phyloP scores from a whole-genome alignment of 2,329 filamentous ascomycete species.

The Teratosphaeria epicoccoides region DNA sequence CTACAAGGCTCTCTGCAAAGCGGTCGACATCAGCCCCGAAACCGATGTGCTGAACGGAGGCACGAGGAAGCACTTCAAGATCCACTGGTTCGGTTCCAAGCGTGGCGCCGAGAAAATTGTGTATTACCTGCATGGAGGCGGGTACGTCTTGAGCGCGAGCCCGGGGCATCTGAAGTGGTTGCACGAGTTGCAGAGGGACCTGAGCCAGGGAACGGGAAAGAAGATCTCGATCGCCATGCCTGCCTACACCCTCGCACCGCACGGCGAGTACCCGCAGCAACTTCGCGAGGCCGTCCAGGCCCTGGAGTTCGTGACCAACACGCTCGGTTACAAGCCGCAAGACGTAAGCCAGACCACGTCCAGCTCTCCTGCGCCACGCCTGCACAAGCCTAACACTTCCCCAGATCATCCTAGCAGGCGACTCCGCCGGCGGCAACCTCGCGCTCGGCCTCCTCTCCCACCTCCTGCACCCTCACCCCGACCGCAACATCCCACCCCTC shows the following conservation, averaged over 20 bases:
- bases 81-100: conserved; percentile 38
- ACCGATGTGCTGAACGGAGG: conserved; percentile 34
- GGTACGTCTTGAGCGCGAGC: conserved; percentile 41
- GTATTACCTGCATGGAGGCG: conserved; percentile 44
- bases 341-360: conserved; percentile 16
- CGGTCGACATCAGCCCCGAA: conserved; percentile 28
- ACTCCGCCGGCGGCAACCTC: conserved; percentile 46
- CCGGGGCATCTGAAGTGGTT: conserved; percentile 42
- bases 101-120: conserved; percentile 29
- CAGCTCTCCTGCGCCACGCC: background rate
- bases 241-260: conserved; percentile 48
- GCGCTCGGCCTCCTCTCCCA: conserved; percentile 38
- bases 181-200: conserved; percentile 32
- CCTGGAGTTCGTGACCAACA: conserved; percentile 34
- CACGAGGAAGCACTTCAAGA: conserved; percentile 18
- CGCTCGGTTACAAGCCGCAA: conserved; percentile 25
- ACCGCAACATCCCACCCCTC: conserved; percentile 34
- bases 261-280: conserved; percentile 38
- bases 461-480: conserved; percentile 46
- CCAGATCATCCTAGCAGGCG: conserved; percentile 39
- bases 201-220: conserved; percentile 23
- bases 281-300: conserved; percentile 37
- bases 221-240: conserved; percentile 42
- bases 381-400: background rate
- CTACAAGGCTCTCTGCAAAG: conserved; percentile 28